These are phyloP conservation scores for Rhytidiadelphus loreus DNA, from an alignment of 225 moss, liverwort and hornwort species.

Conservation along the genomic window DNA sequence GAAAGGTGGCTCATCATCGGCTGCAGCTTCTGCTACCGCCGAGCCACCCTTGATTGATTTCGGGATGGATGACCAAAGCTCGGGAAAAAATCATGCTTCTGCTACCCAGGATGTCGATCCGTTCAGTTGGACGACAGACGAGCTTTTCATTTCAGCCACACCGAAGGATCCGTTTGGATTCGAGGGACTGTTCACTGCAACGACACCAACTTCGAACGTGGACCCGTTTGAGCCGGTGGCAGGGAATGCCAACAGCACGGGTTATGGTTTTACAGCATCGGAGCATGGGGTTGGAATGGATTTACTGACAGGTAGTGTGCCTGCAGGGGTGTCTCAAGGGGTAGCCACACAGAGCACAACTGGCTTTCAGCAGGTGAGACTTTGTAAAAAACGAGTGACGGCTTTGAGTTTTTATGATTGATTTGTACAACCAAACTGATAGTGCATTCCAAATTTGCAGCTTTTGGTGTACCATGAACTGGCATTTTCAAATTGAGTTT, in stretches of 20 bases:
- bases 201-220: not conserved
- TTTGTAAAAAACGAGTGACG: not conserved
- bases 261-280: slow-evolving; percentile 1
- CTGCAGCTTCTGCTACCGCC: not conserved
- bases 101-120: slow-evolving; percentile 26
- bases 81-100: not conserved
- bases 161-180: slow-evolving; percentile 24
- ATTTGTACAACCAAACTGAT: not conserved
- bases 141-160: slow-evolving; percentile 36
- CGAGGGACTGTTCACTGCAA: slow-evolving; percentile 8
- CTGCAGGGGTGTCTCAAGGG: not conserved
- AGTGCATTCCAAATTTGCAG: not conserved
- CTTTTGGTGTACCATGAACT: not conserved
- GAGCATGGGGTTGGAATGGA: slow-evolving; percentile 12
- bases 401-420: not conserved
- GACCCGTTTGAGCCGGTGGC: slow-evolving; percentile 1
- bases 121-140: slow-evolving; percentile 43
- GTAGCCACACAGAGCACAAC: not conserved
- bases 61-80: slow-evolving; percentile 19
- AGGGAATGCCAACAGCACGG: slow-evolving; percentile 1
- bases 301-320: slow-evolving; percentile 26
- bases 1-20: slow-evolving; percentile 16
- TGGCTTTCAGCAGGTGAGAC: not conserved
- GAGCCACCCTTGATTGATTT: slow-evolving; percentile 43
- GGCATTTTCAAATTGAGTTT: not conserved